Evolutionary conservation across 73 alveolate species (phyloP), one percentile per base, ranked within the genome.

Genomic region (Paramecium primaurelia): DNA sequence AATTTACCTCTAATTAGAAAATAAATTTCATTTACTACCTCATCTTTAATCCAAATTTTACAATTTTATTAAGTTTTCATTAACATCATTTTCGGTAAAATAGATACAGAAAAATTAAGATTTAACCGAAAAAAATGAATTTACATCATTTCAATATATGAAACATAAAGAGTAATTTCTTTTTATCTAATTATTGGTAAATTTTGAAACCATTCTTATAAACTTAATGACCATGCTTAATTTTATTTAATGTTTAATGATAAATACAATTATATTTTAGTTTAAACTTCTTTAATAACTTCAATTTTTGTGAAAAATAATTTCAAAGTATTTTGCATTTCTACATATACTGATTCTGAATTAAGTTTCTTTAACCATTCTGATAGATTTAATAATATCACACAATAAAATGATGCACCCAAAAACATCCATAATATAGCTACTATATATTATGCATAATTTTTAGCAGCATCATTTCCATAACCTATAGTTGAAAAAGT

Each of bases 371-470:
- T 37, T 9, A 73, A 40, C 87, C 59, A 73, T n/a, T 36, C 87
- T 8, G 60, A 37, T 38, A 73, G 11, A 36, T 40, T 73, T 16
- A 34, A 20, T 28, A 73, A 37, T 16, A 73, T 44, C 22, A 73
- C 58, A 73, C 87, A 34, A 16, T 73, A 37, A 73, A 73, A 73
- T 16, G 87, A 34, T 0, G 87, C 87, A 36, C 87, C 87, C 18
- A 34, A 73, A 5, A 73, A 73, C 58, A 73, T 73, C 87, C 87
- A 73, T n/a, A 73, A 10, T 20, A 73, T 73, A 8, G 87, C 87
- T 4, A 73, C 47, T 36, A 73, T 18, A 73, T 36, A 73, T n/a
- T 73, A 34, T 9, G 59, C 22, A 36, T 8, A 73, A 20, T 73
- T 73, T 73, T 38, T 37, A 6, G 87, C 87, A 12, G 87, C 40